Base-by-base conservation (phyloP, 2,329 filamentous ascomycete species). In the Pseudohalonectria lignicola region DNA sequence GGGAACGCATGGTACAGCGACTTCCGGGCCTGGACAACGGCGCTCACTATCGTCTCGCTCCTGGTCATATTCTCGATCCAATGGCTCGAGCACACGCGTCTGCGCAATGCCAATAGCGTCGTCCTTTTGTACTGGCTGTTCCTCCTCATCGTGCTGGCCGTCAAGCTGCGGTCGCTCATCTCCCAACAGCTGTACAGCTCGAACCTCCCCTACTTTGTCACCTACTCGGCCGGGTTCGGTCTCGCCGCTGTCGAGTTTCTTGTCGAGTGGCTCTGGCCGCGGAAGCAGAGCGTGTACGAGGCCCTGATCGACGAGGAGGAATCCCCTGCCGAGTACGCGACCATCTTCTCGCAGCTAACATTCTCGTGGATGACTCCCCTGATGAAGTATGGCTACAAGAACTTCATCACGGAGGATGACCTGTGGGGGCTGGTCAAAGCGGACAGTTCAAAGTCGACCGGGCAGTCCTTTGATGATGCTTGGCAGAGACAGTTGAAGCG, bases 291-390 rank as follows among this genome's bases (percentile, higher is more conserved):
- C 48, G 59, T 60, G 20, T 79, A 78, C 49, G 65, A 70, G 40
- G 71, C 63, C 26, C 60, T 78, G 40, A 55, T 70, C 15, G 74
- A 76, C 20, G 71, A 76, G 40, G 73, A 72, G 30, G 74, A 79
- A 49, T 79, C 76, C 40, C 83, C 83, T 0, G 79, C 85, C 44
- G 88, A 96, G 60, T 94, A 94, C 56, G 88, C 92, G 11, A 87
- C 90, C 43, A 70, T 96, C 37, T 98, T 98, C 62, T 94, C 90
- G 4, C 77, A 85, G 36, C 71, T 98, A 33, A 94, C 90, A 0
- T 98, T 98, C 59, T 81, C 83, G 39, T 98, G 92, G 92, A 95
- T 98, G 90, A 96, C 92, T 0, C 88, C 92, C 1, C 66, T 98
- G 74, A 98, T 98, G 92, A 87, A 79, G 54, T 82, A 82, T 53